Conservation (phyloP, 1,284 basidiomycete genomes). For the Leccinum angustisporum region DNA sequence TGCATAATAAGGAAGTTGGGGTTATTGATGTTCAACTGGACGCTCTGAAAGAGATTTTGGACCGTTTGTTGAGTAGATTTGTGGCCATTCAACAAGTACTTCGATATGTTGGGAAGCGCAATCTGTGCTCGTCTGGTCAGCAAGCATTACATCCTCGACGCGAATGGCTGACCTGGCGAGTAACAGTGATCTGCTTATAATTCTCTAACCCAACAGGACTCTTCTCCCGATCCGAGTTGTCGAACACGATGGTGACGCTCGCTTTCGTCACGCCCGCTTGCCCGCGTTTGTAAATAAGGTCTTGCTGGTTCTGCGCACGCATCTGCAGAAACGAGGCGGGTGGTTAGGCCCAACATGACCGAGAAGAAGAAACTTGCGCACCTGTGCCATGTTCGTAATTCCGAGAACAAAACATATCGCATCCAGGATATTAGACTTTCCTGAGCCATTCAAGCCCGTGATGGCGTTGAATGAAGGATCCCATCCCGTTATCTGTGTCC, state of each 20-base stretch:
- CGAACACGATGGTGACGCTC: slow-evolving; percentile 98
- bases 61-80: slow-evolving; percentile 87
- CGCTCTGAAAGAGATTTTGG: slow-evolving; percentile 94
- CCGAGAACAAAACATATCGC: slow-evolving; percentile 98
- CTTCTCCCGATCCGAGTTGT: slow-evolving; percentile 91
- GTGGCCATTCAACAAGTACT: slow-evolving; percentile 97
- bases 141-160: slow-evolving; percentile 9
- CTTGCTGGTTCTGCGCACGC: slow-evolving; percentile 94
- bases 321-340: slow-evolving; percentile 52
- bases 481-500: slow-evolving; percentile 94
- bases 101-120: slow-evolving; percentile 90
- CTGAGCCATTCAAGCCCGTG: slow-evolving; percentile 92
- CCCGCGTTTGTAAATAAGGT: slow-evolving; percentile 97
- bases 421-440: slow-evolving; percentile 95
- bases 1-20: slow-evolving; percentile 99
- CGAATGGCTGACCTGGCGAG: slow-evolving; percentile 73
- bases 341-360: not conserved
- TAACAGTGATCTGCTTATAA: slow-evolving; percentile 91
- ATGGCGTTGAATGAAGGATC: slow-evolving; percentile 97
- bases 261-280: slow-evolving; percentile 98
- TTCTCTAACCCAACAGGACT: slow-evolving; percentile 87
- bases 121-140: slow-evolving; percentile 53
- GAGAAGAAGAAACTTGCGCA: slow-evolving; percentile 33
- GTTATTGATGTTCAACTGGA: slow-evolving; percentile 99
- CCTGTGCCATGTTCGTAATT: slow-evolving; percentile 89